A percentile compares a stretch with the other conserved stretches of the same genome.
Evolutionary conservation across 2,329 filamentous ascomycete species (phyloP).

Genomic region (Aspergillus nomiae): DNA sequence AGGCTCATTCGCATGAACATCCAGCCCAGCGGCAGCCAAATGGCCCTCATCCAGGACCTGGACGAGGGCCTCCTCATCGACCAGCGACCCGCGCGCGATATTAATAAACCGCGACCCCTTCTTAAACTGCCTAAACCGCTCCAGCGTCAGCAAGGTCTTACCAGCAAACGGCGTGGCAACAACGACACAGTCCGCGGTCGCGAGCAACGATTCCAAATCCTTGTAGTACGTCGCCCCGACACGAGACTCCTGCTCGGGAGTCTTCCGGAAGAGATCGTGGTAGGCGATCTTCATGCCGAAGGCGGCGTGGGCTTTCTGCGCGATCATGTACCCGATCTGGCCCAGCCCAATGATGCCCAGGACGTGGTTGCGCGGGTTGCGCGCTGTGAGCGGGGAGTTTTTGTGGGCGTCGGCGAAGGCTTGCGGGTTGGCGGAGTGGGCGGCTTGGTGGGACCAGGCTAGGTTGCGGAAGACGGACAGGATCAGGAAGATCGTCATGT

Average conservation of each 20-base stretch:
- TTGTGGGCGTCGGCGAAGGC: slow-evolving; percentile 63
- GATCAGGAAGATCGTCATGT: slow-evolving; percentile 69
- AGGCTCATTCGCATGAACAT: slow-evolving; percentile 59
- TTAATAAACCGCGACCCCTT: slow-evolving; percentile 53
- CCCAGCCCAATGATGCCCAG: slow-evolving; percentile 72
- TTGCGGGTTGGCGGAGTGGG: slow-evolving; percentile 46
- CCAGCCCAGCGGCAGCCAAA: slow-evolving; percentile 51
- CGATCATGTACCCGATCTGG: slow-evolving; percentile 65
- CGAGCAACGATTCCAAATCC: slow-evolving; percentile 48
- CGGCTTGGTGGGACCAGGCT: slow-evolving; percentile 63
- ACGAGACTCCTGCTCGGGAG: slow-evolving; percentile 38
- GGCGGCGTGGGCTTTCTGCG: slow-evolving; percentile 57
- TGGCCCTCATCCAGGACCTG: slow-evolving; percentile 51
- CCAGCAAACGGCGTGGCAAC: slow-evolving; percentile 49
- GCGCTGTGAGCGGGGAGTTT: slow-evolving; percentile 60
- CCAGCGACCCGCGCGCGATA: slow-evolving; percentile 53
- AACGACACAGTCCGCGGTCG: slow-evolving; percentile 48
- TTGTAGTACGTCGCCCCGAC: slow-evolving; percentile 45
- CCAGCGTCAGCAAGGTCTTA: slow-evolving; percentile 45
- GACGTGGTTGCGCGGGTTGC: slow-evolving; percentile 63
- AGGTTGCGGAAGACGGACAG: slow-evolving; percentile 70
- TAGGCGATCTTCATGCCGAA: slow-evolving; percentile 69
- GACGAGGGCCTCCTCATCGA: slow-evolving; percentile 53
- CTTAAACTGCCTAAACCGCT: slow-evolving; percentile 51
- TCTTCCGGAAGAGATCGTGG: slow-evolving; percentile 50